These are phyloP conservation scores for Phialemoniopsis sp. DNA, from an alignment of 2,329 filamentous ascomycete species.

Conservation along the genomic window DNA sequence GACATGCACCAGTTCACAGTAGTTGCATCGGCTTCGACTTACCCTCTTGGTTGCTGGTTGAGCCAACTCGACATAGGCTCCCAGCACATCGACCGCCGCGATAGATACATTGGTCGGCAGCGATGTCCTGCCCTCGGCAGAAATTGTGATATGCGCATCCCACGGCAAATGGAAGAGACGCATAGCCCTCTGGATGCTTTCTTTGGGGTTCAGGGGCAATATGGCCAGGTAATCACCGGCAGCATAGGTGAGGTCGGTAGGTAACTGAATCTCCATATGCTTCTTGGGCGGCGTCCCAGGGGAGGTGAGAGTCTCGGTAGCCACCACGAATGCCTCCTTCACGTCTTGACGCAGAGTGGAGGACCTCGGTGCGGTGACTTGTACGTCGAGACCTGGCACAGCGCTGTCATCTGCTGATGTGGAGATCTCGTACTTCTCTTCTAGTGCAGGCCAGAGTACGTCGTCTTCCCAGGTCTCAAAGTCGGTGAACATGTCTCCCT, in stretches of 20 bases:
- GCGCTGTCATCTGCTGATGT: slow-evolving; percentile 18
- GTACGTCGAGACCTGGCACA: slow-evolving; percentile 31
- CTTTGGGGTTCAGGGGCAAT: slow-evolving; percentile 64
- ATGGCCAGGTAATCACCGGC: slow-evolving; percentile 75
- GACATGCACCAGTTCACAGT: too few relatives aligned
- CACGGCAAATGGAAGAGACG: slow-evolving; percentile 62
- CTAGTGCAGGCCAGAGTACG: slow-evolving; percentile 44
- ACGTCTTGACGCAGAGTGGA: slow-evolving; percentile 60
- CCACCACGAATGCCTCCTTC: slow-evolving; percentile 54
- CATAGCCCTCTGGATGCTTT: slow-evolving; percentile 60
- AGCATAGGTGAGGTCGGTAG: slow-evolving; percentile 60
- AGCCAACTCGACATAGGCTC: slow-evolving; percentile 68
- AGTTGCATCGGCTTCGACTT: too few relatives aligned
- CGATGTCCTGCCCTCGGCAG: slow-evolving; percentile 39
- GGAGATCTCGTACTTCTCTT: slow-evolving; percentile 29
- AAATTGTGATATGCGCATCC: slow-evolving; percentile 63
- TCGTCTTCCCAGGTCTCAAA: slow-evolving; percentile 66
- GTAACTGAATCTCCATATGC: slow-evolving; percentile 64
- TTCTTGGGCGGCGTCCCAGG: slow-evolving; percentile 40
- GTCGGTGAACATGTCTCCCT: slow-evolving; percentile 62
- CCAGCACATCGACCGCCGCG: slow-evolving; percentile 59
- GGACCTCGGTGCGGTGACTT: slow-evolving; percentile 49
- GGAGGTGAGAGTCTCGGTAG: slow-evolving; percentile 41
- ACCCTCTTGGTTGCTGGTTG: slow-evolving; percentile 68
- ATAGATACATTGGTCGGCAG: slow-evolving; percentile 54